These are phyloP conservation scores for Discostella pseudostelligera DNA, from an alignment of 108 stramenopile species.

Conservation along the genomic window DNA sequence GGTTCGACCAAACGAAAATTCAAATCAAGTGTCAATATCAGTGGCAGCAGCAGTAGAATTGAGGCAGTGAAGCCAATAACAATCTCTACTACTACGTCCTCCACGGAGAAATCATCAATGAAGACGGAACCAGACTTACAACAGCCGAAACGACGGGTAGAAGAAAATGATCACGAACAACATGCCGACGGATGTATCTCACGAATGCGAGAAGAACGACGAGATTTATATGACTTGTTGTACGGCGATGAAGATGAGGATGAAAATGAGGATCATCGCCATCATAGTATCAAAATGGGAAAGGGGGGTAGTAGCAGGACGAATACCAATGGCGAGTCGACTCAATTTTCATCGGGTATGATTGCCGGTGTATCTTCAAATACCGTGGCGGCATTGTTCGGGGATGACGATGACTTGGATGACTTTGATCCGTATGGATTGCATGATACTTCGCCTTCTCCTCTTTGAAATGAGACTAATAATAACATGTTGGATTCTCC, in stretches of 20 bases:
- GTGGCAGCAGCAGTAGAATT: constrained; percentile 7
- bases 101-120: constrained; percentile 9
- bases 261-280: background rate
- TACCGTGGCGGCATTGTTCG: constrained; percentile 9
- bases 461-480: background rate
- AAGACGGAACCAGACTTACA: constrained; percentile 22
- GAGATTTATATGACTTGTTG: constrained; percentile 80
- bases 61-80: constrained; percentile 22
- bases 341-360: background rate
- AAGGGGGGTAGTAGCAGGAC: background rate
- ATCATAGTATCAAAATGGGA: background rate
- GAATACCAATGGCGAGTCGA: background rate
- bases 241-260: constrained; percentile 70
- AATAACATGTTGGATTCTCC: no score
- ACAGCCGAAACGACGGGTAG: background rate
- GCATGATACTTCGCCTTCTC: constrained; percentile 9
- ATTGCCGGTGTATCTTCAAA: constrained; percentile 1
- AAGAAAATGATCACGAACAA: constrained; percentile 13
- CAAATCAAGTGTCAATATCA: background rate
- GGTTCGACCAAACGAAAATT: background rate
- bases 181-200: constrained; percentile 62
- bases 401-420: background rate
- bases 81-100: background rate
- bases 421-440: background rate
- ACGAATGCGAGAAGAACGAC: constrained; percentile 70